Base-by-base conservation (phyloP, 495 filamentous ascomycete genomes). In the Hypoxylon fragiforme region DNA sequence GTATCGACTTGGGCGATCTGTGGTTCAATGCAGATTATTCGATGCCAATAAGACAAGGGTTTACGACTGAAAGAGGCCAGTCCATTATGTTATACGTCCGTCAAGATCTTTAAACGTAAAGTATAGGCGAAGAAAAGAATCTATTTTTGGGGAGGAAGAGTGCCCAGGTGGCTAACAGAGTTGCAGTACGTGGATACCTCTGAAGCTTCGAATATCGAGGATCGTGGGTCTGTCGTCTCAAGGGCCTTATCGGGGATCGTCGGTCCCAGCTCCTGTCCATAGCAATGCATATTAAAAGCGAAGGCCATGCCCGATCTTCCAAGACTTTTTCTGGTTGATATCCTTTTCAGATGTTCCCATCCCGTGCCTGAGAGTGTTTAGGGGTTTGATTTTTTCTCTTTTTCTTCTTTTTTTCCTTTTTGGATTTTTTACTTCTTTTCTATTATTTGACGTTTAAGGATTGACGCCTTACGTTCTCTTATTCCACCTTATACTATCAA, bases 301-400 rank as follows among this genome's bases (percentile, higher is more conserved):
- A 39, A 44, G 11, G 15, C 31, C 26, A 7, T 21, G 39, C 44
- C 54, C n/a, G 39, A 58, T 54, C 59, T 58, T 58, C 54, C 52
- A 70, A 69, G 70, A 67, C 60, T 54, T 69, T 40, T 58, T n/a
- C n/a, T 65, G 43, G 34, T 40, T 62, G 54, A 53, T 54, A 42
- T 57, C 44, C 50, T 45, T 28, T 30, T 54, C 54, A 31, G 37
- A 52, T 50, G 45, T 39, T 39, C 46, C 48, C 28, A 26, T 52
- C 52, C 26, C 44, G 41, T 57, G 53, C 26, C 45, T 6, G 43
- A 57, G 54, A 57, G 54, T 57, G 28, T 52, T 58, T 62, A 39
- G 40, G 34, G 47, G 30, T 54, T 53, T 45, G 9, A 9, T 28
- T 28, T 57, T 19, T 52, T 54, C 44, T 53, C 43, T 50, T 55